Evolutionary conservation across 164 flowering plant species (phyloP).

Genomic region (Aristolochia fimbriata): DNA sequence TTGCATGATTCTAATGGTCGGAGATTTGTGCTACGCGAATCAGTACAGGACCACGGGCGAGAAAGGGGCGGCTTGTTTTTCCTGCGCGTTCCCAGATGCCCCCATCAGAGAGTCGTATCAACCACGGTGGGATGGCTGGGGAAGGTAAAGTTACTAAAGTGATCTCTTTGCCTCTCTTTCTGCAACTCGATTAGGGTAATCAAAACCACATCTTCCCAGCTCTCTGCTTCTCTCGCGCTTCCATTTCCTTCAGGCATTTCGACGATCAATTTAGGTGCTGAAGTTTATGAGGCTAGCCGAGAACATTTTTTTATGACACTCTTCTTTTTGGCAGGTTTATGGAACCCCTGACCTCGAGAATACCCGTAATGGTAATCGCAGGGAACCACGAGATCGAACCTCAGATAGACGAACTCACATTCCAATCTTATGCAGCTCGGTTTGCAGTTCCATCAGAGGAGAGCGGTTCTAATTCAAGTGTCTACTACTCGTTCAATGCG

Average conservation of each 20-base stretch:
- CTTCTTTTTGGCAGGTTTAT: slow-evolving; percentile 41
- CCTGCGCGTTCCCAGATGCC: slow-evolving; percentile 79
- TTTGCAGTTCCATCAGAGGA: slow-evolving; percentile 83
- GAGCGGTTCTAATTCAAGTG: slow-evolving; percentile 50
- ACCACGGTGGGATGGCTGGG: slow-evolving; percentile 98
- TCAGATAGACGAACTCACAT: slow-evolving; percentile 56
- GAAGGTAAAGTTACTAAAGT: slow-evolving; percentile 55
- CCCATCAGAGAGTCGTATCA: slow-evolving; percentile 86
- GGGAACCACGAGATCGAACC: slow-evolving; percentile 97
- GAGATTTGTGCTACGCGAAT: slow-evolving; percentile 78
- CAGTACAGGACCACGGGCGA: slow-evolving; percentile 80
- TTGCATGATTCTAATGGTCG: slow-evolving; percentile 67
- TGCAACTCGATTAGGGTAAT: no score
- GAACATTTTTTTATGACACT: neutral
- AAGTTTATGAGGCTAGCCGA: no score
- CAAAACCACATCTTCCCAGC: no score
- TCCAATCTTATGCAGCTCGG: slow-evolving; percentile 54
- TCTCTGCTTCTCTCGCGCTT: no score
- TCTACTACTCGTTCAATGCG: slow-evolving; percentile 84
- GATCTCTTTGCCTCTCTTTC: no score
- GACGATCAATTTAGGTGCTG: no score
- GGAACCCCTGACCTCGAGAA: slow-evolving; percentile 70
- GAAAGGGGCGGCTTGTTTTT: slow-evolving; percentile 61
- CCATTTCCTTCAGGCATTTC: no score
- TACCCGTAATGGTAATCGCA: slow-evolving; percentile 91